Base-by-base conservation (phyloP, 805 yeast genomes). In the Diddensiella caesifluorescens region DNA sequence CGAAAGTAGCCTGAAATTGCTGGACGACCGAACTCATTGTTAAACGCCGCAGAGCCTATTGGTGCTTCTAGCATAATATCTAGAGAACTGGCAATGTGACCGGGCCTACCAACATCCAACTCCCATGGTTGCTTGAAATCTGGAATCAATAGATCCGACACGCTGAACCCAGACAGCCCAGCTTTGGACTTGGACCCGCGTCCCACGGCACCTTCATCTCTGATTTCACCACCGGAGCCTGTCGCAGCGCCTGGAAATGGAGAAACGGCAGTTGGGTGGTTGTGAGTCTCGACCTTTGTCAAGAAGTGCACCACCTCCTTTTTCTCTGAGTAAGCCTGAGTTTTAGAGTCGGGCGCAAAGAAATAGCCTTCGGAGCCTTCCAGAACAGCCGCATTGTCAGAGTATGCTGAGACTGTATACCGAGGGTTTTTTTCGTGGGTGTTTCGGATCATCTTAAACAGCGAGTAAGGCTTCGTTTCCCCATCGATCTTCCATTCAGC, bases 181-280 rank as follows among this genome's bases (percentile, higher is more conserved):
- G 97, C 95, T 67, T 92, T 90, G 33, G 97, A 78, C 64, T 87
- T 87, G 20, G 97, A 90, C 35, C 99, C 99, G 63, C 97, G 79
- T 50, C 99, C 99, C 20, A 92, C 95, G 22, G 99, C 98, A 68
- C 97, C 98, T 69, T 92, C 99, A 65, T 92, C 99, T 74, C 99
- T 85, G 58, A 92, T 92, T 68, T 92, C 99, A 70, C 99, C 99
- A 63, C 99, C 99, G 7, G 97, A 89, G 50, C 99, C 99, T 10
- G 99, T 92, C 32, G 99, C 95, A 23, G 99, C 99, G 64, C 99
- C 99, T 2, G 98, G 89, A 67, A 87, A 92, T 30, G 99, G 99
- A 19, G 97, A 90, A 4, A 92, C 97, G 1, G 98, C 98, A 20
- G 99, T 92, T 42, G 99, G 99, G 64, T 92, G 99, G 68, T 92